Evolutionary conservation across 2,329 filamentous ascomycete species (phyloP).

Genomic region (Dryadomyces quercivorus): DNA sequence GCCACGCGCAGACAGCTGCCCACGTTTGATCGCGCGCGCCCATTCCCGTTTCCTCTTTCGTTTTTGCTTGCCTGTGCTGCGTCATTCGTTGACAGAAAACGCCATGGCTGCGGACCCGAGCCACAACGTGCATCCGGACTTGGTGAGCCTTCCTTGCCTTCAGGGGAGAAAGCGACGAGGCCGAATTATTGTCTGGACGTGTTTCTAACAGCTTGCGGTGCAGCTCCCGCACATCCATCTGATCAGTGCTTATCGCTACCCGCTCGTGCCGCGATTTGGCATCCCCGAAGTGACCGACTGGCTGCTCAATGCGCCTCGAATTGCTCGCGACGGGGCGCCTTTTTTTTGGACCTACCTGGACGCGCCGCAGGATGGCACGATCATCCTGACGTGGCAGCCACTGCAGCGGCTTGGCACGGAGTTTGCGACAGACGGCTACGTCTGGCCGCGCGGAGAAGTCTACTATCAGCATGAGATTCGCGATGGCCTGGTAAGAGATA

Average conservation of each 20-base stretch:
- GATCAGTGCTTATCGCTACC: conserved; percentile 72
- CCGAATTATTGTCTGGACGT: background rate
- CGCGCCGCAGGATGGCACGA: conserved; percentile 65
- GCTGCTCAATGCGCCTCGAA: conserved; percentile 71
- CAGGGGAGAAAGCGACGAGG: background rate
- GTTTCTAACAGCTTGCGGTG: background rate
- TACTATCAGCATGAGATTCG: conserved; percentile 62
- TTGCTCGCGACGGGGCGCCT: conserved; percentile 71
- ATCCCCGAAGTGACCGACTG: conserved; percentile 71
- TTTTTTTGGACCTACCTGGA: conserved; percentile 93
- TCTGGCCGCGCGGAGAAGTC: conserved; percentile 77
- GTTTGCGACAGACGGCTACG: conserved; percentile 83
- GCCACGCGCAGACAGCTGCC: background rate
- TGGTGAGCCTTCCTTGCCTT: conserved; percentile 14
- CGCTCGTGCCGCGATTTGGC: conserved; percentile 57
- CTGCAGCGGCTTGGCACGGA: conserved; percentile 55
- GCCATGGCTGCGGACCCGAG: conserved; percentile 20
- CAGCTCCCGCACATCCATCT: conserved; percentile 85
- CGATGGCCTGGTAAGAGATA: conserved; percentile 46
- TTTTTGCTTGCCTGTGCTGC: background rate
- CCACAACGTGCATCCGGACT: conserved; percentile 21
- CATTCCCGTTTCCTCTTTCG: background rate
- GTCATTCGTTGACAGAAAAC: background rate
- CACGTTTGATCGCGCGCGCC: background rate
- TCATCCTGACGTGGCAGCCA: conserved; percentile 84